Evolutionary conservation across 2,329 filamentous ascomycete species (phyloP).

Genomic region (Pyrenophora seminiperda): DNA sequence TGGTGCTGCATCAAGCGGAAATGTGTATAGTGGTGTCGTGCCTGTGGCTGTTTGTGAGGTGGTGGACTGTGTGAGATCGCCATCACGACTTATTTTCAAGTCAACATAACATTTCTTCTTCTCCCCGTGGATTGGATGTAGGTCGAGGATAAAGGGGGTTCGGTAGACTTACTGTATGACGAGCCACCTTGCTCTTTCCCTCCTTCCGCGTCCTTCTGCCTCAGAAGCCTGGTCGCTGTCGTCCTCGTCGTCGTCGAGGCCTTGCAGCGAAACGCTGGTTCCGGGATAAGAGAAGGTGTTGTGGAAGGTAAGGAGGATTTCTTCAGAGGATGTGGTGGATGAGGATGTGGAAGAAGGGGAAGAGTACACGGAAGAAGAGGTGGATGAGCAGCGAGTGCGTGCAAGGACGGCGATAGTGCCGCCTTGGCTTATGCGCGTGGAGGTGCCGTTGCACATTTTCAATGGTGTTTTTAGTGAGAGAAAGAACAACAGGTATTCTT

Average conservation of each 20-base stretch:
- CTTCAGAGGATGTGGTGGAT: conserved; percentile 25
- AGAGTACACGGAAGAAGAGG: no score
- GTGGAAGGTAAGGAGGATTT: conserved; percentile 38
- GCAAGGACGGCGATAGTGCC: conserved; percentile 45
- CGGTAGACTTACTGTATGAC: conserved; percentile 38
- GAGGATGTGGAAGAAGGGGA: no score
- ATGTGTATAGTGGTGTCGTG: conserved; percentile 34
- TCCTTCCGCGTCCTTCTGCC: neutral
- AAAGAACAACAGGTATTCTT: neutral
- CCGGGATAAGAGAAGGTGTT: conserved; percentile 29
- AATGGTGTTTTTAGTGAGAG: neutral
- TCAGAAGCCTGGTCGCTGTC: neutral
- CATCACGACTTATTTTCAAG: conserved; percentile 26
- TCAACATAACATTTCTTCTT: conserved; percentile 1
- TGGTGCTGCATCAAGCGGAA: conserved; percentile 20
- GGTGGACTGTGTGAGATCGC: conserved; percentile 37
- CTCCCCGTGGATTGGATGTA: neutral
- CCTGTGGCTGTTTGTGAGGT: neutral
- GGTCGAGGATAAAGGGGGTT: neutral
- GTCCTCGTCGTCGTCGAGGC: conserved; percentile 18
- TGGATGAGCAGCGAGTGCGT: no score
- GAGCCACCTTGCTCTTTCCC: no score
- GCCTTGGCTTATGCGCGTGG: conserved; percentile 39
- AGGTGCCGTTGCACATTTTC: conserved; percentile 41
- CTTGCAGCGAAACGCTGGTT: conserved; percentile 38